Conservation (phyloP, 2,329 filamentous ascomycete genomes). For the Botryotinia calthae region DNA sequence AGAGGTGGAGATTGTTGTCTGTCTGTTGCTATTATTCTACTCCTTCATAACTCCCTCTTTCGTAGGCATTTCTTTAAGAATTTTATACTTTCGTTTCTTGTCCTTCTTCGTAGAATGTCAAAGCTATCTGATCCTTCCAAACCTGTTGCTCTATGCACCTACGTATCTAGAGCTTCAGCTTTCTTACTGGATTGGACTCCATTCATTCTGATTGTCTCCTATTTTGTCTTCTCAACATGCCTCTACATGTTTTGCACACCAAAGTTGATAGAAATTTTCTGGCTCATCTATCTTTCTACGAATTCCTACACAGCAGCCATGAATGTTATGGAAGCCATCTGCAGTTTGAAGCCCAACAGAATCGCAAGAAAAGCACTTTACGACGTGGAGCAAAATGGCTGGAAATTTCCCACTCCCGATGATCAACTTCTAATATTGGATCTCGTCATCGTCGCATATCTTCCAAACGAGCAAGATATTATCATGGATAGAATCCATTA, state of each 20-base stretch:
- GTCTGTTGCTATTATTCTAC: not conserved
- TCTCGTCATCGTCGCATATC: slow-evolving; percentile 49
- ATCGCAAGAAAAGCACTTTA: slow-evolving; percentile 41
- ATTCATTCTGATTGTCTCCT: slow-evolving; percentile 43
- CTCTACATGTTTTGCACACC: slow-evolving; percentile 44
- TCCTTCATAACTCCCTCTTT: not conserved
- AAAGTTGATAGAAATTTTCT: slow-evolving; percentile 42
- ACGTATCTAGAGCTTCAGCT: slow-evolving; percentile 12
- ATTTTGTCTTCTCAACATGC: slow-evolving; percentile 44
- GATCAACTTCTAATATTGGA: slow-evolving; percentile 45
- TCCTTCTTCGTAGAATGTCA: not conserved
- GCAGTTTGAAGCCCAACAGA: slow-evolving; percentile 41
- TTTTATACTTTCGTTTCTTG: not conserved
- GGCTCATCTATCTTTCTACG: slow-evolving; percentile 45
- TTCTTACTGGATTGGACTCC: slow-evolving; percentile 42
- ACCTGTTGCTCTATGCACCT: not conserved
- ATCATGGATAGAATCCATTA: slow-evolving; percentile 48
- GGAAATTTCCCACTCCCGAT: slow-evolving; percentile 44
- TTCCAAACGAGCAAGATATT: slow-evolving; percentile 51
- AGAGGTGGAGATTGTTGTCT: not conserved
- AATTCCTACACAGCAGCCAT: slow-evolving; percentile 46
- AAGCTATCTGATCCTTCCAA: not conserved
- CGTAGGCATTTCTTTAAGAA: not conserved
- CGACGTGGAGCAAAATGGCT: slow-evolving; percentile 42
- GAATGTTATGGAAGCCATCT: slow-evolving; percentile 44